Percentiles rank a stretch among this genome's conserved stretches.
Evolutionary conservation across 257 asterid genomes (phyloP).

Genomic region (Gardenia jasminoides): DNA sequence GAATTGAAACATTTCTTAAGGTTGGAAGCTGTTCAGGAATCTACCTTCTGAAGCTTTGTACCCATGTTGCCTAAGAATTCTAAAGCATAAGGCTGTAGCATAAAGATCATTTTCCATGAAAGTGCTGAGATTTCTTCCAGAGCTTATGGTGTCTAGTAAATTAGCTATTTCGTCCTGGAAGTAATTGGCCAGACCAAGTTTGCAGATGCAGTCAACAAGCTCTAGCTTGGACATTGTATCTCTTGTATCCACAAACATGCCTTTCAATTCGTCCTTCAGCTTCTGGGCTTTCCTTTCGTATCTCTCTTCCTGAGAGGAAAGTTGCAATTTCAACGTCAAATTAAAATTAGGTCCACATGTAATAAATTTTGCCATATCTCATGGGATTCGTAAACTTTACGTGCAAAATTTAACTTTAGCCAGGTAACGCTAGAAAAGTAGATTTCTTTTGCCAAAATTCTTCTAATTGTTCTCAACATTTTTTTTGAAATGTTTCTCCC

Average conservation of each 20-base stretch:
- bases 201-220: slow-evolving; percentile 38
- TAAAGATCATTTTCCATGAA: slow-evolving; percentile 23
- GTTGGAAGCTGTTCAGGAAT: background rate
- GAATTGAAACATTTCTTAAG: no score
- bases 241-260: slow-evolving; percentile 4
- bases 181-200: slow-evolving; percentile 35
- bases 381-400: no score
- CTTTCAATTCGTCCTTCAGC: slow-evolving; percentile 38
- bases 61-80: slow-evolving; percentile 58
- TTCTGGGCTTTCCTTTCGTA: slow-evolving; percentile 25
- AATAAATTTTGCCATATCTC: background rate
- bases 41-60: slow-evolving; percentile 49
- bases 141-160: slow-evolving; percentile 19
- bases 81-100: slow-evolving; percentile 38
- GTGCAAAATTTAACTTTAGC: no score
- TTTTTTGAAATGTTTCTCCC: no score
- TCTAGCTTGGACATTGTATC: slow-evolving; percentile 36
- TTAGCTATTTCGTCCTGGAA: slow-evolving; percentile 42
- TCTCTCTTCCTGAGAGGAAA: slow-evolving; percentile 32
- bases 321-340: background rate
- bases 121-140: slow-evolving; percentile 8
- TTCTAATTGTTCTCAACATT: no score
- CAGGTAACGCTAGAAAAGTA: no score
- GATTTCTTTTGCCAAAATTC: no score
- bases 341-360: background rate